Base-by-base conservation (phyloP, 1,284 basidiomycete genomes). In the Sporisorium reilianum region DNA sequence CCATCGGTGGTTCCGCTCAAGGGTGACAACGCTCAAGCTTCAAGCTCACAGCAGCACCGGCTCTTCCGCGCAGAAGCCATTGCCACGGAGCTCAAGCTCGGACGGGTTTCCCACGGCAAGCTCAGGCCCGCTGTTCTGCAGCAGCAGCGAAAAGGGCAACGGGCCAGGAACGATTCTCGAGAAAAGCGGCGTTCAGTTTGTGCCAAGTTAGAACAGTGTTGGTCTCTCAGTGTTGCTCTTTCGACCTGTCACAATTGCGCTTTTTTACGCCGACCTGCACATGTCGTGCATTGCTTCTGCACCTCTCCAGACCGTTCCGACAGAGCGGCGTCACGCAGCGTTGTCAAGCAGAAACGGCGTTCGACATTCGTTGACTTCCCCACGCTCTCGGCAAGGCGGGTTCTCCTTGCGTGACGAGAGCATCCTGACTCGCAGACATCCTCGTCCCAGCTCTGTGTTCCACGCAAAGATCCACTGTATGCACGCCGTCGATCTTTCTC, bases 151-250 rank as follows among this genome's bases (percentile, higher is more conserved):
- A 18, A n/a, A 41, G 6, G 38, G 7, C 18, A 41, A 20, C 38
- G 38, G 38, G 38, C 38, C 38, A 41, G 38, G 38, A 41, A 41
- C 38, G 38, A 41, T 20, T 14, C 38, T 9, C 10, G 12, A 14
- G 32, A 14, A 34, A 34, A 34, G 12, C 32, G 32, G 32, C 11
- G 6, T 34, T 11, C 32, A 34, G n/a, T n/a, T n/a, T n/a, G n/a
- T n/a, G n/a, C n/a, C n/a, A n/a, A n/a, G n/a, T n/a, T n/a, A 32
- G 28, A 26, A 41, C 38, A 51, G 65, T 62, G 55, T 63, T 58
- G 54, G 54, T 68, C 56, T 68, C 56, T 63, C 66, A 63, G 55
- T 63, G 66, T 68, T 68, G 59, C 41, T 68, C 59, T 9, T 45
- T 41, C 36, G 51, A 59, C 63, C 55, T 58, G 56, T 60, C 56